phyloP scores from a whole-genome alignment of 768 basidiomycete genomes.

The Auricularia heimuer region DNA sequence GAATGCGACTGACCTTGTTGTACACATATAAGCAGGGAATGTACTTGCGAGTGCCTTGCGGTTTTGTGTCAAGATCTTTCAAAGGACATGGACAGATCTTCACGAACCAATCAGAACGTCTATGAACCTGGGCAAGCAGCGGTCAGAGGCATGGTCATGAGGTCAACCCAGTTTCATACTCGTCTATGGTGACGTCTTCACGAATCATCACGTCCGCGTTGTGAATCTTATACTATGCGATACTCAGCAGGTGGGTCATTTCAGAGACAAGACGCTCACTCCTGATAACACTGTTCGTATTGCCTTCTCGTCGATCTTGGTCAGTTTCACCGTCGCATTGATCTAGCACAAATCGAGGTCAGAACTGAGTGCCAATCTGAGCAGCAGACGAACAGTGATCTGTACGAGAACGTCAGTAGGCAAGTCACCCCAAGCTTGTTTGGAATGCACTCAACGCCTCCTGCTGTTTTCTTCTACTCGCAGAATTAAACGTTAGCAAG shows the following conservation, averaged over 20 bases:
- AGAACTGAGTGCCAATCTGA: conserved; percentile 1
- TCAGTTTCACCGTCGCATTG: conserved; percentile 88
- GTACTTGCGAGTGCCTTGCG: conserved; percentile 82
- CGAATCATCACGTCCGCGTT: conserved; percentile 98
- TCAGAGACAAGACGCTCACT: conserved; percentile 38
- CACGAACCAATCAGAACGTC: conserved; percentile 84
- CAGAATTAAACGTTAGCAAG: no score
- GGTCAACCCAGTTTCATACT: conserved; percentile 3
- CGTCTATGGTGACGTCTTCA: conserved; percentile 64
- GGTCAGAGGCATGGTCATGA: conserved; percentile 42
- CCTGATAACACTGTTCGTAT: conserved; percentile 86
- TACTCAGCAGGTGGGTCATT: background rate
- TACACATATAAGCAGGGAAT: conserved; percentile 92
- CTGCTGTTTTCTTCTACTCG: conserved; percentile 60
- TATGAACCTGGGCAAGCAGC: conserved; percentile 88
- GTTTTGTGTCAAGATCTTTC: background rate
- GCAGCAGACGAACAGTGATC: conserved; percentile 51
- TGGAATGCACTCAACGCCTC: conserved; percentile 41
- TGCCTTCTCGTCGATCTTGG: conserved; percentile 90
- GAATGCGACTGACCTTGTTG: conserved; percentile 51
- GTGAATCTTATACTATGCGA: conserved; percentile 52
- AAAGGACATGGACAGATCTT: background rate
- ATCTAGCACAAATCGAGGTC: conserved; percentile 33
- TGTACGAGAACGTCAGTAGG: conserved; percentile 17
- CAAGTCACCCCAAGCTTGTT: conserved; percentile 7